phyloP scores from a whole-genome alignment of 2,329 filamentous ascomycete species.

The Diaporthe humulicola region DNA sequence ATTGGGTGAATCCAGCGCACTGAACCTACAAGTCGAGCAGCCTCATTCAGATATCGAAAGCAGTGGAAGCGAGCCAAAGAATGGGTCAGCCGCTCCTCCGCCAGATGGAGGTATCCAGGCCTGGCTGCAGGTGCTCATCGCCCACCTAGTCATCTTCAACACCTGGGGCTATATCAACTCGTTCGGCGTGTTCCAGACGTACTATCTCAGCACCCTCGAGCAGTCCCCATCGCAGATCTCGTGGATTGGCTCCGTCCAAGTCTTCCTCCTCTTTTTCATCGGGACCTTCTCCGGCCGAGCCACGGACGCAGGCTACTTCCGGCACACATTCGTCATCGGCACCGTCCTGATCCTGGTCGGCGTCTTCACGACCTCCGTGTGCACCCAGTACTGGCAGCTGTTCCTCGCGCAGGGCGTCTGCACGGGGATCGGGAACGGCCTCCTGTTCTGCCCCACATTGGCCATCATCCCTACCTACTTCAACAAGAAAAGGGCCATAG shows the following conservation, averaged over 20 bases:
- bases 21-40: not conserved
- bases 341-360: slow-evolving; percentile 58
- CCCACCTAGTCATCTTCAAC: slow-evolving; percentile 63
- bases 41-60: not conserved
- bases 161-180: slow-evolving; percentile 69
- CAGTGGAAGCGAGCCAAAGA: not conserved
- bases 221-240: slow-evolving; percentile 60
- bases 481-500: slow-evolving; percentile 66
- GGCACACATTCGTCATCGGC: slow-evolving; percentile 56
- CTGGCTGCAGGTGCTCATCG: slow-evolving; percentile 56
- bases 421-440: slow-evolving; percentile 70
- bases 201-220: slow-evolving; percentile 58
- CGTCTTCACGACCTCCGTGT: slow-evolving; percentile 60
- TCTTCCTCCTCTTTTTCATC: slow-evolving; percentile 68
- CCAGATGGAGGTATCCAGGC: slow-evolving; percentile 64
- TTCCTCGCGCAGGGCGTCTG: slow-evolving; percentile 68
- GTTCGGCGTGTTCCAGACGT: slow-evolving; percentile 67
- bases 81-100: slow-evolving; percentile 52
- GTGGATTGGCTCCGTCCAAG: slow-evolving; percentile 68
- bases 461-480: slow-evolving; percentile 78
- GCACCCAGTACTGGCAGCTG: slow-evolving; percentile 66
- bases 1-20: not conserved
- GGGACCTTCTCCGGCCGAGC: slow-evolving; percentile 65
- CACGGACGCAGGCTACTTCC: slow-evolving; percentile 67
- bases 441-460: slow-evolving; percentile 73